Percentiles rank a stretch among this genome's conserved stretches.
phyloP scores from a whole-genome alignment of 169 alveolate genomes.

The Plasmodium knowlesi region DNA sequence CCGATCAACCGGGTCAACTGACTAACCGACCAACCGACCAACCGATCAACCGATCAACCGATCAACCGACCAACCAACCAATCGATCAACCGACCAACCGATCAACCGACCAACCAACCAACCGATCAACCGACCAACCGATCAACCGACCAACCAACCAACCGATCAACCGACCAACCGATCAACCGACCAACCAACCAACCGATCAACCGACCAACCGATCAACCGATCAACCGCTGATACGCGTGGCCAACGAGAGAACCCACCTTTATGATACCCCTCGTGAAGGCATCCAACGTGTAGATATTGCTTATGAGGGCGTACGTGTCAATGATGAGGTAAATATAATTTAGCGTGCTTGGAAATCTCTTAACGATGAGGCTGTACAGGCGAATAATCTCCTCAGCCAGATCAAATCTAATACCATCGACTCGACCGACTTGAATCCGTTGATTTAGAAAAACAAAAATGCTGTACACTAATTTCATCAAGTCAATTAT shows the following conservation, averaged over 20 bases:
- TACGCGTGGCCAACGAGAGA: not conserved
- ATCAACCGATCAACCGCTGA: not conserved
- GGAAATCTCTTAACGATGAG: constrained; percentile 24
- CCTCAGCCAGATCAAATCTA: not conserved
- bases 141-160: too few relatives aligned
- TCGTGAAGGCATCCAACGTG: constrained; percentile 23
- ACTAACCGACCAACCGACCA: too few relatives aligned
- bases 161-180: too few relatives aligned
- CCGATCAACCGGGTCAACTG: too few relatives aligned
- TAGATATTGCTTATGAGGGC: constrained; percentile 52
- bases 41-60: too few relatives aligned
- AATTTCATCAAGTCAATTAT: constrained; percentile 61
- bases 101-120: too few relatives aligned
- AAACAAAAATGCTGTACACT: constrained; percentile 45
- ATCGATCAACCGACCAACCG: too few relatives aligned
- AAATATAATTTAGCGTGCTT: constrained; percentile 20
- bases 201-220: too few relatives aligned
- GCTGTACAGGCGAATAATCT: constrained; percentile 27
- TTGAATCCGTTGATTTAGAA: constrained; percentile 44
- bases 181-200: too few relatives aligned
- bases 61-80: too few relatives aligned
- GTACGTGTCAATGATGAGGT: constrained; percentile 47
- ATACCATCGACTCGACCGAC: constrained; percentile 1
- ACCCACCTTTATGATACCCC: constrained; percentile 39
- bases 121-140: too few relatives aligned